Percentiles rank a stretch among this genome's conserved stretches.
Conservation (phyloP, 345 rosid species). For the Aegle marmelos region DNA sequence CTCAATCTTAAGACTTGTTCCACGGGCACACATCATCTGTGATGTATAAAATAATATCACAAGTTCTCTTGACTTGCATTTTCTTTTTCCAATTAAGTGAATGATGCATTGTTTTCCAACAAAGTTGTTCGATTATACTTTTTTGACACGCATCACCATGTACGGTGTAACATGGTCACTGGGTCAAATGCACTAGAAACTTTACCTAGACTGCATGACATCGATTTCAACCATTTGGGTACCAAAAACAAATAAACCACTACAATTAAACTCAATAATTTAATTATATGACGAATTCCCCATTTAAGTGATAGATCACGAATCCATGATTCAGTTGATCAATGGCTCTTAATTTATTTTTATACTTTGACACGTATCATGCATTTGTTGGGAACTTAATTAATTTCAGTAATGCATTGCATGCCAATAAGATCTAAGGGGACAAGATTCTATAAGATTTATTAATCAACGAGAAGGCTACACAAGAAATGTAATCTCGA, state of each 20-base stretch:
- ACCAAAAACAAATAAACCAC: neutral
- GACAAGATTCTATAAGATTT: neutral
- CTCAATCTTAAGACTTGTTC: neutral
- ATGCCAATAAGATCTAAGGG: neutral
- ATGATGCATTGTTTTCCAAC: neutral
- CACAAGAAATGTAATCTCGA: neutral
- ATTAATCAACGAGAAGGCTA: neutral
- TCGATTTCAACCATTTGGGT: neutral
- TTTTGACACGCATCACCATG: neutral
- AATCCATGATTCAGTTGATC: neutral
- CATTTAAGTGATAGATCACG: neutral
- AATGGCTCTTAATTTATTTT: neutral
- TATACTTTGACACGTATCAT: neutral
- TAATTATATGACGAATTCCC: neutral
- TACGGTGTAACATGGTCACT: neutral
- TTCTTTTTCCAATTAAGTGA: neutral
- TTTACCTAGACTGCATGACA: neutral
- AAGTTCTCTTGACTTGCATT: neutral
- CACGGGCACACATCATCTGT: neutral
- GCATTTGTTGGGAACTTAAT: neutral
- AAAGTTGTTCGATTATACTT: neutral
- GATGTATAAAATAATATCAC: neutral
- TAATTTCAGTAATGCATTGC: neutral
- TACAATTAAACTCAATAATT: neutral
- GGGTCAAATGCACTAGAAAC: neutral